phyloP scores from a whole-genome alignment of 305 asterid genomes.

The Fraxinus nigra region DNA sequence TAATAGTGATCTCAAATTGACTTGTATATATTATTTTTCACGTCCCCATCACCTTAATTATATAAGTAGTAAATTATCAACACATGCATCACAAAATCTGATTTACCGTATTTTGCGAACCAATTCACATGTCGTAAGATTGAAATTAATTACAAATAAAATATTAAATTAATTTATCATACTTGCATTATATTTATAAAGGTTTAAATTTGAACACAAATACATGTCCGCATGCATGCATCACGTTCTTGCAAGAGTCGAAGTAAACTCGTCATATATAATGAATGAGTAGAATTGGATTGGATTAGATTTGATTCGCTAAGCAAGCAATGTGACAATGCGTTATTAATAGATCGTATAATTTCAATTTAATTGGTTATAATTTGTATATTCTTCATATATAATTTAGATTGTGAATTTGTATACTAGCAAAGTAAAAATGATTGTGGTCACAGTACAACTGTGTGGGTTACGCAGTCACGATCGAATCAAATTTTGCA shows the following conservation, averaged over 20 bases:
- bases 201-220: neutral
- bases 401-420: too few relatives aligned
- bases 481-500: neutral
- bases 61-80: neutral
- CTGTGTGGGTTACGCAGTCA: neutral
- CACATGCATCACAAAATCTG: neutral
- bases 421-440: too few relatives aligned
- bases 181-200: neutral
- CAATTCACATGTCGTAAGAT: neutral
- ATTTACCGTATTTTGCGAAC: neutral
- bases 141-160: neutral
- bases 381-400: too few relatives aligned
- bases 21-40: neutral
- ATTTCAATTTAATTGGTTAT: too few relatives aligned
- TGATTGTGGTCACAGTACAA: neutral
- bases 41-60: neutral
- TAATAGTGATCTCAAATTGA: too few relatives aligned
- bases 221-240: neutral
- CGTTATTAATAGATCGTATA: too few relatives aligned
- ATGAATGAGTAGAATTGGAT: too few relatives aligned
- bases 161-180: neutral
- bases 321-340: too few relatives aligned
- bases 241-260: neutral
- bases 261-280: neutral
- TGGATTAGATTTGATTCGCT: too few relatives aligned